A percentile compares a stretch with the other conserved stretches of the same genome.
phyloP scores from a whole-genome alignment of 345 rosid species.

The Salix viminalis region DNA sequence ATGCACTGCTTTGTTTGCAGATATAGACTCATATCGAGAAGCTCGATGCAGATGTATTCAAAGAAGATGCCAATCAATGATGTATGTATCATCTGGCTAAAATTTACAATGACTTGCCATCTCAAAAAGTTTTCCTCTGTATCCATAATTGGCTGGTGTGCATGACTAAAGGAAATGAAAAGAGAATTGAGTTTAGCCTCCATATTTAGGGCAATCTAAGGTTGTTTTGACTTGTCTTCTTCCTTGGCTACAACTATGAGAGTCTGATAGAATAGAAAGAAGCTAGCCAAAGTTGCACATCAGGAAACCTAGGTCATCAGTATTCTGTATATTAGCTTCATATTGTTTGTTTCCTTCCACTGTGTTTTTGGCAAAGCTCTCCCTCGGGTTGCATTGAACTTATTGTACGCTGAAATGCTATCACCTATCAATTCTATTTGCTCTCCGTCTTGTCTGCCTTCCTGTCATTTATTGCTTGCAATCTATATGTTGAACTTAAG shows the following conservation, averaged over 20 bases:
- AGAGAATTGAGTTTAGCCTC: neutral
- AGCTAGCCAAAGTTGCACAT: neutral
- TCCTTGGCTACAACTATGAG: neutral
- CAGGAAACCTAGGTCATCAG: neutral
- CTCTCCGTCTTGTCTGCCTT: neutral
- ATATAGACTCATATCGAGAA: slow-evolving; percentile 83
- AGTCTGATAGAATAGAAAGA: neutral
- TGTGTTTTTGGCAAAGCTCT: neutral
- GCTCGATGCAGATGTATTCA: slow-evolving; percentile 62
- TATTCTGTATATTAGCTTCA: neutral
- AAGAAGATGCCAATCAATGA: slow-evolving; percentile 34
- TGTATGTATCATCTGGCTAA: slow-evolving; percentile 1
- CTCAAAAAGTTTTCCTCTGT: too few relatives aligned
- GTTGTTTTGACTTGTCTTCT: neutral
- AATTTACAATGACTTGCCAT: too few relatives aligned
- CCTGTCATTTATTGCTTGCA: neutral
- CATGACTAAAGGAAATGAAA: slow-evolving; percentile 4
- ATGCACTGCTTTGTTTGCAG: slow-evolving; percentile 36
- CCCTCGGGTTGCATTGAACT: neutral
- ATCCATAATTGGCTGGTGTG: neutral
- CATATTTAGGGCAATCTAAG: neutral
- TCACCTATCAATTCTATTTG: neutral
- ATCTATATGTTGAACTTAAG: too few relatives aligned
- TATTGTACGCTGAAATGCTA: neutral
- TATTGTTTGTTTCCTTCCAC: neutral